Evolutionary conservation across 768 basidiomycete species (phyloP).

Genomic region (Terana coerulea): DNA sequence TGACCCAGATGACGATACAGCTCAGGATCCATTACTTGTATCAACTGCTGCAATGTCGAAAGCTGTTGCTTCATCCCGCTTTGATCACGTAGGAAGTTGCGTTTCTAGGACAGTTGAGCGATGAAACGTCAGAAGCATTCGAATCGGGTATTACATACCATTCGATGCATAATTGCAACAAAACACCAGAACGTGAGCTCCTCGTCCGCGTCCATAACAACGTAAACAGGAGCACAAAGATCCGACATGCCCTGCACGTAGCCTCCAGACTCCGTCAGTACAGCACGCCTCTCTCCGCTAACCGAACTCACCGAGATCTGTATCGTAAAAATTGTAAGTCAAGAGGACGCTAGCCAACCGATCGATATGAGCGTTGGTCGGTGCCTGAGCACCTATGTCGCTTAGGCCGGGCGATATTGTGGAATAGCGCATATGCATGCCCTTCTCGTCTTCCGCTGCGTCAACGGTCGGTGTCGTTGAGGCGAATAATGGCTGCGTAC

Average conservation of each 20-base stretch:
- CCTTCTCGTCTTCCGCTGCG: conserved; percentile 56
- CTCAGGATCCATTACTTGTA: conserved; percentile 93
- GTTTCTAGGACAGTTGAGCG: conserved; percentile 51
- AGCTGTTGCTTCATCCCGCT: conserved; percentile 97
- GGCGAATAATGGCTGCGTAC: conserved; percentile 87
- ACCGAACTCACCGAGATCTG: conserved; percentile 66
- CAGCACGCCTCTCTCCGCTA: neutral
- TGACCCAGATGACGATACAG: conserved; percentile 86
- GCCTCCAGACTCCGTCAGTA: conserved; percentile 39
- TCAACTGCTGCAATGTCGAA: conserved; percentile 82
- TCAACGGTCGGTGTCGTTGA: conserved; percentile 29
- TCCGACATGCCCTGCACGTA: conserved; percentile 99
- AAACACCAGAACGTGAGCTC: conserved; percentile 96
- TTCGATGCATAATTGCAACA: conserved; percentile 90
- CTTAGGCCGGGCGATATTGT: conserved; percentile 70
- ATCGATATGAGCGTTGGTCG: conserved; percentile 89
- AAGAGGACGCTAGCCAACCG: conserved; percentile 81
- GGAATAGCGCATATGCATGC: conserved; percentile 51
- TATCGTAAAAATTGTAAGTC: conserved; percentile 90
- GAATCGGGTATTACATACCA: conserved; percentile 51
- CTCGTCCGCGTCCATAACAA: conserved; percentile 86
- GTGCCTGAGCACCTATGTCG: conserved; percentile 84
- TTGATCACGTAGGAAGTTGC: conserved; percentile 94
- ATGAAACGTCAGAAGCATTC: neutral
- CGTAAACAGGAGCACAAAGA: conserved; percentile 88